These are phyloP conservation scores for Mortierella sp. DNA, from an alignment of 371 early-diverging fungal species.

Conservation along the genomic window DNA sequence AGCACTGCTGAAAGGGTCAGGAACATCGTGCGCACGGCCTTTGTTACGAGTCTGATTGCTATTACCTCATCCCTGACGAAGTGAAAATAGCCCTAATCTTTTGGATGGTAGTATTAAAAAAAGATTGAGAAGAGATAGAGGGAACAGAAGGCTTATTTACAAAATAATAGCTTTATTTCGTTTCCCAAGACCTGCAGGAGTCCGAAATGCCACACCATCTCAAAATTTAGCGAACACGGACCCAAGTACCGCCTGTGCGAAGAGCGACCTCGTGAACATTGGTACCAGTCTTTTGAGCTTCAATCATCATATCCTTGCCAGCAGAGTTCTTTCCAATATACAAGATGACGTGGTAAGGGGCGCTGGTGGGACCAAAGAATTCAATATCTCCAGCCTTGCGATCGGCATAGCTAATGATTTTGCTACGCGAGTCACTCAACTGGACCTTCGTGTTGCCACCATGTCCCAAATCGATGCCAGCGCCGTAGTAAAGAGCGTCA, in stretches of 20 bases:
- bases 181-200: too few species aligned
- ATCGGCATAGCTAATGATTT: constrained; percentile 16
- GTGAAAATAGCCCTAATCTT: too few species aligned
- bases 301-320: constrained; percentile 39
- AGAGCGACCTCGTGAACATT: constrained; percentile 30
- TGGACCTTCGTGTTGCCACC: constrained; percentile 35
- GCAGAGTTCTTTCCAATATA: constrained; percentile 24
- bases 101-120: too few species aligned
- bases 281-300: constrained; percentile 36
- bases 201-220: too few species aligned
- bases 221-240: constrained; percentile 9
- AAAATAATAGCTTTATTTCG: too few species aligned
- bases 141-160: too few species aligned
- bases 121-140: too few species aligned
- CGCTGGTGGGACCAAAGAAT: constrained; percentile 31
- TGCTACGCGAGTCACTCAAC: constrained; percentile 21
- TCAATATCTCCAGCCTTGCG: constrained; percentile 41
- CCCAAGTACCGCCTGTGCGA: constrained; percentile 19
- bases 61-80: too few species aligned
- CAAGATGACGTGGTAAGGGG: constrained; percentile 36
- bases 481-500: constrained; percentile 31
- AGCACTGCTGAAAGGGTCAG: too few species aligned
- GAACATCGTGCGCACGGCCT: too few species aligned
- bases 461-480: constrained; percentile 21
- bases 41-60: too few species aligned